phyloP scores from a whole-genome alignment of 306 rosid species.

The Medicago truncatula region DNA sequence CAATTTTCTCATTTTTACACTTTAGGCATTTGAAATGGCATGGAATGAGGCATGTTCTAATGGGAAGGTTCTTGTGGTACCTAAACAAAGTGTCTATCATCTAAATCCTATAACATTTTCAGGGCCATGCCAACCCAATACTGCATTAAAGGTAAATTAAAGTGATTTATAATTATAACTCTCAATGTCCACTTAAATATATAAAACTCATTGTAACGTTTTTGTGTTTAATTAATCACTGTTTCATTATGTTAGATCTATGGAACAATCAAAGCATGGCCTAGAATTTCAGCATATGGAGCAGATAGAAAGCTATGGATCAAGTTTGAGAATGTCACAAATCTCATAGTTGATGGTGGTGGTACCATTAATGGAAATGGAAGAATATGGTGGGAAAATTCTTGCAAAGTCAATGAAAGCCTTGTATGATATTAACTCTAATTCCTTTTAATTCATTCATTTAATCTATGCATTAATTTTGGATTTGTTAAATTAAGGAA shows the following conservation, averaged over 20 bases:
- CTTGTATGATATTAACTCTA: conserved; percentile 50
- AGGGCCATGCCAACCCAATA: conserved; percentile 68
- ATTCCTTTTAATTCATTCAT: not conserved
- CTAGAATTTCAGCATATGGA: conserved; percentile 51
- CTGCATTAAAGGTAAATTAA: conserved; percentile 55
- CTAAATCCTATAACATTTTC: conserved; percentile 71
- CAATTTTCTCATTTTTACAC: not conserved
- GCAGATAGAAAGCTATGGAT: conserved; percentile 58
- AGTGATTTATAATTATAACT: not conserved
- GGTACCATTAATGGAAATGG: conserved; percentile 86
- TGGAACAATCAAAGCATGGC: conserved; percentile 79
- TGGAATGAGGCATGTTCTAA: conserved; percentile 71
- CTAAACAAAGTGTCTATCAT: conserved; percentile 49
- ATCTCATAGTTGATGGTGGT: conserved; percentile 65
- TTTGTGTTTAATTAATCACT: not conserved
- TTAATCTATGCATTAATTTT: not conserved
- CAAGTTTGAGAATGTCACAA: conserved; percentile 46
- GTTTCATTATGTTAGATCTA: conserved; percentile 49
- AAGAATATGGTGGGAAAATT: conserved; percentile 76
- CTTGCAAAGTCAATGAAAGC: conserved; percentile 72
- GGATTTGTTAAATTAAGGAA: not conserved
- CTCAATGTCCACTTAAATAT: not conserved
- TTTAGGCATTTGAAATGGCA: conserved; percentile 69
- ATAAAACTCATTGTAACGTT: conserved; percentile 4
- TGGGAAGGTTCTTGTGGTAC: conserved; percentile 55